Base-by-base conservation (phyloP, 169 alveolate genomes). In the Hepatocystis sp. region DNA sequence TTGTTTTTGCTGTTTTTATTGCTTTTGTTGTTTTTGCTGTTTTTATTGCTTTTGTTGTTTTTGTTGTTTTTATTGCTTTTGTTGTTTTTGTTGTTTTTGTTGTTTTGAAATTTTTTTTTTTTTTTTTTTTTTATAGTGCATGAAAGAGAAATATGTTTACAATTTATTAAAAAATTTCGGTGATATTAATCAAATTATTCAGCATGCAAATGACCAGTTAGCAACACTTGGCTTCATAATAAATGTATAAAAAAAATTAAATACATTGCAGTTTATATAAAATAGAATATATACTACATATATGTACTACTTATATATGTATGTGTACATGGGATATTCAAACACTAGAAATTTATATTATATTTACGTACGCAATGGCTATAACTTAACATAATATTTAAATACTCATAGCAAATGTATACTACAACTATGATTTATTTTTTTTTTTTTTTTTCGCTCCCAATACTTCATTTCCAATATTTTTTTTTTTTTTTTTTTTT, bases 131-230 rank as follows among this genome's bases (percentile, higher is more conserved):
- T 19, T 67, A 7, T 27, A 71, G 86, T 71, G 86, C 42, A 5
- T 71, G 23, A 71, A 71, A 27, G 86, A 71, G 34, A 71, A 56
- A 11, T 56, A 71, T 34, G 86, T 58, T 42, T 55, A 15, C 25
- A 21, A 17, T 40, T 44, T 71, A 25, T 17, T 71, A 1, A 58
- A 44, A 21, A 71, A 44, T 2, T 71, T 71, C 44, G 86, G 86
- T 2, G 86, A 71, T 39, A 51, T 71, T 19, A 71, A 71, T 36
- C 60, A 56, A n/a, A 71, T 71, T n/a, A 44, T 71, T 36, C 86
- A 71, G 13, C 63, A 71, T 23, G 53, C 40, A 76, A 71, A 71
- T 44, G 65, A 71, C 23, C 15, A 71, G 42, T 51, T 71, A 32
- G 86, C 15, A 25, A 11, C 51, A 13, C 86, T 71, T 47, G 86